phyloP scores from a whole-genome alignment of 805 yeast species.

The Candida verbasci region DNA sequence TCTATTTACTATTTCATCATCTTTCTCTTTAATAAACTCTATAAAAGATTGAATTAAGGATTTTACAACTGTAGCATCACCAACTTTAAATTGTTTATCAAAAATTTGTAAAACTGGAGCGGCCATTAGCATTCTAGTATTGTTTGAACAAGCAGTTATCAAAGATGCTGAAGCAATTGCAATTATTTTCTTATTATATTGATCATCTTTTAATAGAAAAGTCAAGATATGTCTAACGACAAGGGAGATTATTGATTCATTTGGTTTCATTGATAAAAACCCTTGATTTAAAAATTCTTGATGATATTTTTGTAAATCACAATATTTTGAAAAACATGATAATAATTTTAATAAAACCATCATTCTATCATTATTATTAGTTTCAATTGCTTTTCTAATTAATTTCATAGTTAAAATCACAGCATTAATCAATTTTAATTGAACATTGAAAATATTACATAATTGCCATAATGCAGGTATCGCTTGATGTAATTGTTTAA shows the following conservation, averaged over 20 bases:
- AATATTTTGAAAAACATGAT: constrained; percentile 68
- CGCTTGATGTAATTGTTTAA: constrained; percentile 65
- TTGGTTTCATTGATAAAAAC: constrained; percentile 41
- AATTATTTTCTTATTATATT: constrained; percentile 29
- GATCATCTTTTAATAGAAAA: constrained; percentile 40
- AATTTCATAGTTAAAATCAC: constrained; percentile 17
- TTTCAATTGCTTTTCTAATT: constrained; percentile 9
- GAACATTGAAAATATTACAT: constrained; percentile 42
- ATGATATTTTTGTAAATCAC: constrained; percentile 51
- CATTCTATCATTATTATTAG: constrained; percentile 40
- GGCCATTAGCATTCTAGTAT: constrained; percentile 63
- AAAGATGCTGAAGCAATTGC: constrained; percentile 53
- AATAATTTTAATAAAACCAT: constrained; percentile 56
- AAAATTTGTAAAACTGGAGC: constrained; percentile 49
- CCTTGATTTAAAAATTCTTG: constrained; percentile 33
- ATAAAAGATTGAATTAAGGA: constrained; percentile 54
- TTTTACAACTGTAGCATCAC: constrained; percentile 35
- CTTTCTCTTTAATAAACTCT: constrained; percentile 57
- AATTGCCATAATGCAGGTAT: constrained; percentile 65
- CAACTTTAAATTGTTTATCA: constrained; percentile 41
- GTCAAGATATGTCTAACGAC: constrained; percentile 55
- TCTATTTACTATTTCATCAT: constrained; percentile 30
- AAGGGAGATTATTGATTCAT: constrained; percentile 55
- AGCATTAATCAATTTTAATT: constrained; percentile 45
- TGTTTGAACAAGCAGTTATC: constrained; percentile 53